phyloP scores from a whole-genome alignment of 2,329 filamentous ascomycete species.

The Aureobasidium sp. region DNA sequence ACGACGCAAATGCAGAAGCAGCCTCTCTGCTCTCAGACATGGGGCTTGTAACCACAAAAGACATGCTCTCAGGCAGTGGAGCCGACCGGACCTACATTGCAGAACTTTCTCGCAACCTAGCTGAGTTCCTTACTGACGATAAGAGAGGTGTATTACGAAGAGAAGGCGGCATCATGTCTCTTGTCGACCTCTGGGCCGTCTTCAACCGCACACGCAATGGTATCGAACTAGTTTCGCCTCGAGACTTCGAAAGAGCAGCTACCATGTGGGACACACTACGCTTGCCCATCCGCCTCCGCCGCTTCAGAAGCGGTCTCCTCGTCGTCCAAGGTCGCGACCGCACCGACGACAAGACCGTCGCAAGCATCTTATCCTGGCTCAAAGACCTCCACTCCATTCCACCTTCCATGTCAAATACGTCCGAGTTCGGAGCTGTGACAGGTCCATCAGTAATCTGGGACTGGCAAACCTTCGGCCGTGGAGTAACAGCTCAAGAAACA shows the following conservation, averaged over 20 bases:
- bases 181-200: slow-evolving; percentile 88
- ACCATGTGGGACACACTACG: slow-evolving; percentile 80
- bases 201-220: slow-evolving; percentile 92
- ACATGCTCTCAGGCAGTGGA: slow-evolving; percentile 70
- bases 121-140: slow-evolving; percentile 85
- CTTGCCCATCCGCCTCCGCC: slow-evolving; percentile 76
- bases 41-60: slow-evolving; percentile 87
- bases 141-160: slow-evolving; percentile 66
- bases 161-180: slow-evolving; percentile 78
- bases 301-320: slow-evolving; percentile 88
- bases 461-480: slow-evolving; percentile 68
- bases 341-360: slow-evolving; percentile 84
- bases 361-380: slow-evolving; percentile 71
- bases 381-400: slow-evolving; percentile 52
- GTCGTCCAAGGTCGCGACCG: slow-evolving; percentile 85
- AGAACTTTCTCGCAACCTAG: slow-evolving; percentile 74
- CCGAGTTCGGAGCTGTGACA: slow-evolving; percentile 20
- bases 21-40: slow-evolving; percentile 71
- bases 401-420: slow-evolving; percentile 42
- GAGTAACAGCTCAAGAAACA: slow-evolving; percentile 81
- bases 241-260: slow-evolving; percentile 86
- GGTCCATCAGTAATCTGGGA: slow-evolving; percentile 52
- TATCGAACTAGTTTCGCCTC: slow-evolving; percentile 85
- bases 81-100: slow-evolving; percentile 82
- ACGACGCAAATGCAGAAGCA: slow-evolving; percentile 57